A percentile compares a stretch with the other conserved stretches of the same genome.
phyloP scores from a whole-genome alignment of 306 rosid species.

The Echinosophora koreensis region DNA sequence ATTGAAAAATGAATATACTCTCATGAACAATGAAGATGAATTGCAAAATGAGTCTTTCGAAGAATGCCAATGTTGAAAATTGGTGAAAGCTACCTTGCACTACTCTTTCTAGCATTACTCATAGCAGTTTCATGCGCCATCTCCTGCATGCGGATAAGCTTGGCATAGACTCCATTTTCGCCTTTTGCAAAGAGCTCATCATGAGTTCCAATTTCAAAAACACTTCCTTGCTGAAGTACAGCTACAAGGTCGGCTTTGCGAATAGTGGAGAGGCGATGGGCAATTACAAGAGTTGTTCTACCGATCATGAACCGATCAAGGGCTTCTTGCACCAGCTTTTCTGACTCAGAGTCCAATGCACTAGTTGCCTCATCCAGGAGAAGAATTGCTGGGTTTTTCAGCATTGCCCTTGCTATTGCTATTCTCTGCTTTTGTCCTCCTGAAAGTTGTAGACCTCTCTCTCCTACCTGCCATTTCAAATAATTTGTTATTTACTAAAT shows the following conservation, averaged over 20 bases:
- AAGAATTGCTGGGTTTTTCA: conserved; percentile 88
- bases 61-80: conserved; percentile 30
- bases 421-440: conserved; percentile 98
- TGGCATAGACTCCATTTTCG: conserved; percentile 87
- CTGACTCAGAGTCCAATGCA: conserved; percentile 93
- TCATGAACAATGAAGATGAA: background rate
- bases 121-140: conserved; percentile 80
- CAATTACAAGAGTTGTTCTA: conserved; percentile 89
- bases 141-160: conserved; percentile 91
- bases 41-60: background rate
- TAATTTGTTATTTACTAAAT: conserved; percentile 15
- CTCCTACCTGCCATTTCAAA: conserved; percentile 84
- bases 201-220: conserved; percentile 86
- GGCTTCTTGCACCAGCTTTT: conserved; percentile 94
- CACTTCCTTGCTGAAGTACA: conserved; percentile 84
- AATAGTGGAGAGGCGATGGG: conserved; percentile 94
- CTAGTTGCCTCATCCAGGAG: conserved; percentile 93
- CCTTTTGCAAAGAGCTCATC: conserved; percentile 87
- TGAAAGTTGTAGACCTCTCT: conserved; percentile 91
- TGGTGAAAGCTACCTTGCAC: conserved; percentile 73
- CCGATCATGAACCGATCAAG: conserved; percentile 96
- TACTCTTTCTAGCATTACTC: conserved; percentile 92
- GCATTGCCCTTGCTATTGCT: conserved; percentile 96
- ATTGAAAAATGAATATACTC: background rate
- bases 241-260: conserved; percentile 95